phyloP scores from a whole-genome alignment of 2,329 filamentous ascomycete species.

The Colletotrichum sp. region DNA sequence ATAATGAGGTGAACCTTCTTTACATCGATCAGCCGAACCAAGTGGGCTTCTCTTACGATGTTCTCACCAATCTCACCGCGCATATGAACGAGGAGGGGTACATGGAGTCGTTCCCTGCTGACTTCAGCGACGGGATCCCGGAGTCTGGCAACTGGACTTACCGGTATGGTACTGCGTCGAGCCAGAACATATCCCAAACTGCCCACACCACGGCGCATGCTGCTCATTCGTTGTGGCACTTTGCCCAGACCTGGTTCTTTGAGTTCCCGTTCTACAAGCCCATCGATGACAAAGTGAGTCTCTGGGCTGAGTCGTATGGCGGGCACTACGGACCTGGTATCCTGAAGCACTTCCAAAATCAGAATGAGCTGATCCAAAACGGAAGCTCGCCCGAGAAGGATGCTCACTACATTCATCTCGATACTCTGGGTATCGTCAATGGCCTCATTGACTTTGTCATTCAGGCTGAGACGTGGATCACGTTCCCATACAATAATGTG shows the following conservation, averaged over 20 bases:
- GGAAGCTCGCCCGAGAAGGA: conserved; percentile 56
- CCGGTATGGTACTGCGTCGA: conserved; percentile 37
- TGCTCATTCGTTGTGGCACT: conserved; percentile 53
- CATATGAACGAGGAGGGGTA: conserved; percentile 26
- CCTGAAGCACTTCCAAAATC: conserved; percentile 61
- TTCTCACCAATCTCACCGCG: conserved; percentile 59
- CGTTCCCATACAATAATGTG: conserved; percentile 66
- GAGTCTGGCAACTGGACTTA: conserved; percentile 39
- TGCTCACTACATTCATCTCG: conserved; percentile 53
- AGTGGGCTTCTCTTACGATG: conserved; percentile 67
- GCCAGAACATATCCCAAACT: conserved; percentile 31
- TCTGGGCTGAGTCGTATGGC: conserved; percentile 62
- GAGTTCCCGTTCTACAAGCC: conserved; percentile 62
- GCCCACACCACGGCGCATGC: conserved; percentile 46
- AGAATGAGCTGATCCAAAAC: conserved; percentile 62
- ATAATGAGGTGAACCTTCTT: conserved; percentile 55
- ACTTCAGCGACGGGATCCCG: conserved; percentile 42
- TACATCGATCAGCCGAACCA: conserved; percentile 62
- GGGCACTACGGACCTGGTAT: conserved; percentile 55
- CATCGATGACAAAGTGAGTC: conserved; percentile 56
- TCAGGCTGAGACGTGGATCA: conserved; percentile 61
- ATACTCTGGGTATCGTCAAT: conserved; percentile 74
- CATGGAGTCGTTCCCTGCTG: conserved; percentile 21
- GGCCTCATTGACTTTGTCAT: conserved; percentile 70
- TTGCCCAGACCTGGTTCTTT: conserved; percentile 65